phyloP scores from a whole-genome alignment of 2,329 filamentous ascomycete species.

The Aureobasidium sp. region DNA sequence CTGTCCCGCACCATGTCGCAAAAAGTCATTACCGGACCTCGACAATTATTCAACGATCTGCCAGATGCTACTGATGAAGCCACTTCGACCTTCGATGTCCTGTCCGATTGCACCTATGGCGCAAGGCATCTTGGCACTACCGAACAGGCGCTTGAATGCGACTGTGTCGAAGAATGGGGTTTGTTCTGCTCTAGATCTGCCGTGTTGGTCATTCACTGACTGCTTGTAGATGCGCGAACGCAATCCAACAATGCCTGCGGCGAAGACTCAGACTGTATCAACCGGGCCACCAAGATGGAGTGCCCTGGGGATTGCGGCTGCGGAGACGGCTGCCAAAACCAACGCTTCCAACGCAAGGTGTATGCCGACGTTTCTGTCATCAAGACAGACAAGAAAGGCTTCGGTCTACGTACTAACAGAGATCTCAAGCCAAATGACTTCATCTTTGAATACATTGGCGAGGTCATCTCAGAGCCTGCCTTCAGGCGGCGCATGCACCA shows the following conservation, averaged over 20 bases:
- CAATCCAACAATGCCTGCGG: conserved; percentile 75
- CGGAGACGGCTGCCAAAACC: conserved; percentile 81
- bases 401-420: conserved; percentile 74
- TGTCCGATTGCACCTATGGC: conserved; percentile 81
- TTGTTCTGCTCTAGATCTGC: conserved; percentile 38
- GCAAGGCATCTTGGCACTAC: conserved; percentile 87
- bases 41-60: conserved; percentile 64
- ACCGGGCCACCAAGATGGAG: conserved; percentile 96
- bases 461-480: conserved; percentile 88
- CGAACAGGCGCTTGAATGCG: conserved; percentile 89
- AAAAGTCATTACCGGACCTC: conserved; percentile 57
- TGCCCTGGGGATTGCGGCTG: conserved; percentile 84
- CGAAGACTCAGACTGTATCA: conserved; percentile 97
- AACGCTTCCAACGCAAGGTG: conserved; percentile 83
- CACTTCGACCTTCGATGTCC: conserved; percentile 67
- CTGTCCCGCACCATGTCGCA: conserved; percentile 66
- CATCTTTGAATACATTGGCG: conserved; percentile 96
- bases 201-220: conserved; percentile 23
- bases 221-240: conserved; percentile 40
- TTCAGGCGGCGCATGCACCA: conserved; percentile 87
- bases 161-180: conserved; percentile 94
- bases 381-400: conserved; percentile 97
- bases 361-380: conserved; percentile 92
- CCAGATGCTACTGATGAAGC: conserved; percentile 75
- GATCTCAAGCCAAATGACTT: conserved; percentile 79